These are phyloP conservation scores for Suhomyces kunorum DNA, from an alignment of 1,139 yeast genomes.

Conservation along the genomic window DNA sequence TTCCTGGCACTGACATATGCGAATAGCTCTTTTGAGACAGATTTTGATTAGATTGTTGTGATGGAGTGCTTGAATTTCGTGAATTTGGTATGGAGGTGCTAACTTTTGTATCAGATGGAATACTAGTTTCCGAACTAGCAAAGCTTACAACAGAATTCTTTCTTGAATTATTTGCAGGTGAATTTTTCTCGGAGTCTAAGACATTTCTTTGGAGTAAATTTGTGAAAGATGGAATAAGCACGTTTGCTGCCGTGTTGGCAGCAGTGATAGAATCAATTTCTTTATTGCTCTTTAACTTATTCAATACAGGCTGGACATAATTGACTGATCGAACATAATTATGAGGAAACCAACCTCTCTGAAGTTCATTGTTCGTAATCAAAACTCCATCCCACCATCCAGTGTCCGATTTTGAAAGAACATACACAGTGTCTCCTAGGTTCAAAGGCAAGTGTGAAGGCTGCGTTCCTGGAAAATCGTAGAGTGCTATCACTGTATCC, in stretches of 20 bases:
- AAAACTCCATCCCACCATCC: constrained; percentile 83
- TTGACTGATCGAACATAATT: constrained; percentile 53
- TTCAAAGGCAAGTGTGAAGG: constrained; percentile 48
- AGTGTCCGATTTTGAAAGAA: constrained; percentile 50
- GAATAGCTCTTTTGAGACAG: constrained; percentile 13
- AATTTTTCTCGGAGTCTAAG: constrained; percentile 31
- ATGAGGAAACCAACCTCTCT: constrained; percentile 79
- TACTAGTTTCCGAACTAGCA: constrained; percentile 44
- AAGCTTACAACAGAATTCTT: constrained; percentile 52
- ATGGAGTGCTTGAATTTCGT: constrained; percentile 9
- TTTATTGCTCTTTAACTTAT: constrained; percentile 40
- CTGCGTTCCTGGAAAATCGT: constrained; percentile 51
- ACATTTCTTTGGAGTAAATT: constrained; percentile 39
- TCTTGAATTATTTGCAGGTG: constrained; percentile 37
- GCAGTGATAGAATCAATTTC: constrained; percentile 50
- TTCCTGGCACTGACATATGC: constrained; percentile 14
- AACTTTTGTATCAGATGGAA: constrained; percentile 20
- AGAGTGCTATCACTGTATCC: constrained; percentile 54
- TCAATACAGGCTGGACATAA: constrained; percentile 49
- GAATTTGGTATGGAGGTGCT: constrained; percentile 3
- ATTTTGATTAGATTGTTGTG: constrained; percentile 7
- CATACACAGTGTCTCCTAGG: constrained; percentile 54
- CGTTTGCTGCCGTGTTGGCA: constrained; percentile 53
- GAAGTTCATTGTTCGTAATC: constrained; percentile 38
- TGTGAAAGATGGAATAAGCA: constrained; percentile 47